Base-by-base conservation (phyloP, 257 asterid species). In the Salvia hispanica region DNA sequence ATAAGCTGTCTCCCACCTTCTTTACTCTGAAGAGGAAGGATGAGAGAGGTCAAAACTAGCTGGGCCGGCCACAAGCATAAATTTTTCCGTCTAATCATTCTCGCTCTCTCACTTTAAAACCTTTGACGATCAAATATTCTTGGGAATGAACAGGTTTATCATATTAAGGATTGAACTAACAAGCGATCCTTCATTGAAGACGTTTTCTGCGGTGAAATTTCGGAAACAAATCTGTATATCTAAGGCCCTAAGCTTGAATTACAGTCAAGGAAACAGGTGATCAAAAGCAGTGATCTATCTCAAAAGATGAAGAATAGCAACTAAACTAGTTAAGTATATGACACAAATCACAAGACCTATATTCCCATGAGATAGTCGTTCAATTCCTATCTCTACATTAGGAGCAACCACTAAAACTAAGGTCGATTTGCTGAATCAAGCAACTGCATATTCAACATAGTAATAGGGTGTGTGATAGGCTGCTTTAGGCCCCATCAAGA, bases 61-160 rank as follows among this genome's bases (percentile, higher is more conserved):
- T 47, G 21, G 33, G 63, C 12, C 28, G 52, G 72, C 46, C 42
- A 34, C 14, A 47, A 21, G 53, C 16, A 68, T 45, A 15, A 15
- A 21, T 21, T 40, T 50, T 42, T n/a, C 57, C 57, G 62, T 48
- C 21, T 15, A 52, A 42, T 7, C 53, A 25, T 9, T 25, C 45
- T 21, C 1, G 21, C 62, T 45, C 34, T 39, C 58, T 9, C 25
- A 44, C 58, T 46, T 7, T 2, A 18, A 34, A 55, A 21, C 34
- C 14, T 71, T 44, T 16, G 58, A 25, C 59, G 31, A 51, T 46
- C 44, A 16, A 45, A 55, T 63, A 70, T 16, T 51, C 1, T 33
- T 43, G 34, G 39, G 15, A 4, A 7, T 18, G 9, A 42, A n/a
- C 28, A 37, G 31, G 31, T 53, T 5, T n/a, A 48, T 48, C 28